Evolutionary conservation across 73 alveolate species (phyloP).

Genomic region (Paramecium octaurelia): DNA sequence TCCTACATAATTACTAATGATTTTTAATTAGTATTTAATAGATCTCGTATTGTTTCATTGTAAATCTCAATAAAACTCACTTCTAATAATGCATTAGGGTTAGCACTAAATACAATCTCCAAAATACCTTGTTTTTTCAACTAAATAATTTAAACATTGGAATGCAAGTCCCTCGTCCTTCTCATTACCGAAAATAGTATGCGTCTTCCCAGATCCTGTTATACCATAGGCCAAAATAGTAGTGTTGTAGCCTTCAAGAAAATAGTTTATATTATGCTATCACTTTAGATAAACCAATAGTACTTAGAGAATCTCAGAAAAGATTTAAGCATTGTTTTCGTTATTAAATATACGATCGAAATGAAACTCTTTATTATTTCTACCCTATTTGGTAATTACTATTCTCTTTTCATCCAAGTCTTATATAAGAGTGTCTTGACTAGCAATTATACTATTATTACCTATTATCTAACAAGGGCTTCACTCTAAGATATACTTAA

Average conservation of each 20-base stretch:
- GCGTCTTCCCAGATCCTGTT: constrained; percentile 93
- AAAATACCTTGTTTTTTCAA: constrained; percentile 69
- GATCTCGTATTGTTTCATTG: constrained; percentile 78
- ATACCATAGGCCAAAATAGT: constrained; percentile 94
- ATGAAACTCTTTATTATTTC: neutral
- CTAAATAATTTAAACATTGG: constrained; percentile 83
- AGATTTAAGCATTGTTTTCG: neutral
- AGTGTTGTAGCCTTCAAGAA: constrained; percentile 92
- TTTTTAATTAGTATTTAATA: constrained; percentile 66
- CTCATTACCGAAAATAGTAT: constrained; percentile 92
- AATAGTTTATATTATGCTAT: constrained; percentile 77
- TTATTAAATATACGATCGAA: constrained; percentile 1
- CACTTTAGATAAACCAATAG: neutral
- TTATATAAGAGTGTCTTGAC: neutral
- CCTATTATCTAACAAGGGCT: constrained; percentile 5
- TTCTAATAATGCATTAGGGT: constrained; percentile 78
- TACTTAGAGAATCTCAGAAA: neutral
- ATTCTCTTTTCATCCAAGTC: constrained; percentile 7
- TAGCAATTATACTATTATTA: neutral
- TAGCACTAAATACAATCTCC: constrained; percentile 66
- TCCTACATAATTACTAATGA: constrained; percentile 79
- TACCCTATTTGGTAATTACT: neutral
- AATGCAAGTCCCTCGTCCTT: constrained; percentile 90
- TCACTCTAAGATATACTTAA: constrained; percentile 29
- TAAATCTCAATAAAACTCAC: constrained; percentile 82